A percentile compares a stretch with the other conserved stretches of the same genome.
phyloP scores from a whole-genome alignment of 2,329 filamentous ascomycete species.

The Ascochyta koolunga region DNA sequence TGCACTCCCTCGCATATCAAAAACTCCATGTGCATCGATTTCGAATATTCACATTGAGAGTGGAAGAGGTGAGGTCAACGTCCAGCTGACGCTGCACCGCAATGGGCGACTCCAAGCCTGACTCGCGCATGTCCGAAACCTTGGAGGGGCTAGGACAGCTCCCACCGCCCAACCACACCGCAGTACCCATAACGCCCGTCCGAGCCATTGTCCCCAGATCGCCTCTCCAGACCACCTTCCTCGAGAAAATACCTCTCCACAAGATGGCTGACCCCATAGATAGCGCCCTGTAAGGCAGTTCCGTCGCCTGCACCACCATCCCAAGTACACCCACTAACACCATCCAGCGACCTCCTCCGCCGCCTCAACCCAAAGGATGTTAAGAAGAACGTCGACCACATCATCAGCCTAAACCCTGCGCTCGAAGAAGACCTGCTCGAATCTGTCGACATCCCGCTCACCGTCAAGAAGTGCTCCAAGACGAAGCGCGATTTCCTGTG shows the following conservation, averaged over 20 bases:
- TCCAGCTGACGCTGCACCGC: conserved; percentile 9
- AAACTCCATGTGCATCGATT: not conserved
- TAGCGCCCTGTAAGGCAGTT: conserved; percentile 70
- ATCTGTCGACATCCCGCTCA: conserved; percentile 94
- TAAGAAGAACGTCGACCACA: conserved; percentile 81
- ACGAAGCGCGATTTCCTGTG: conserved; percentile 94
- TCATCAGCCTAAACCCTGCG: conserved; percentile 86
- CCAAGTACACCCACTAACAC: conserved; percentile 17
- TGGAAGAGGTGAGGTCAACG: conserved; percentile 14
- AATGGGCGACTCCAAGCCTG: conserved; percentile 25
- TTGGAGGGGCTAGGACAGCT: conserved; percentile 30
- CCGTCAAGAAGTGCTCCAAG: conserved; percentile 82
- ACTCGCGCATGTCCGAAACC: conserved; percentile 30
- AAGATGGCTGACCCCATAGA: conserved; percentile 57
- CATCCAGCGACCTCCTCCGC: conserved; percentile 87
- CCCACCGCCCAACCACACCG: conserved; percentile 10
- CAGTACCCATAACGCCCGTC: conserved; percentile 6
- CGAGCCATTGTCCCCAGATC: conserved; percentile 21
- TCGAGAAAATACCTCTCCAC: conserved; percentile 2
- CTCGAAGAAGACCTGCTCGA: conserved; percentile 97
- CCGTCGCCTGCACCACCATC: not conserved
- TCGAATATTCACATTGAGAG: not conserved
- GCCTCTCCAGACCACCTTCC: conserved; percentile 19
- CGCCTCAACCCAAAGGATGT: conserved; percentile 96
- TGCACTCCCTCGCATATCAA: not conserved